These are phyloP conservation scores for Xylaria sp. DNA, from an alignment of 2,329 filamentous ascomycete species.

Conservation along the genomic window DNA sequence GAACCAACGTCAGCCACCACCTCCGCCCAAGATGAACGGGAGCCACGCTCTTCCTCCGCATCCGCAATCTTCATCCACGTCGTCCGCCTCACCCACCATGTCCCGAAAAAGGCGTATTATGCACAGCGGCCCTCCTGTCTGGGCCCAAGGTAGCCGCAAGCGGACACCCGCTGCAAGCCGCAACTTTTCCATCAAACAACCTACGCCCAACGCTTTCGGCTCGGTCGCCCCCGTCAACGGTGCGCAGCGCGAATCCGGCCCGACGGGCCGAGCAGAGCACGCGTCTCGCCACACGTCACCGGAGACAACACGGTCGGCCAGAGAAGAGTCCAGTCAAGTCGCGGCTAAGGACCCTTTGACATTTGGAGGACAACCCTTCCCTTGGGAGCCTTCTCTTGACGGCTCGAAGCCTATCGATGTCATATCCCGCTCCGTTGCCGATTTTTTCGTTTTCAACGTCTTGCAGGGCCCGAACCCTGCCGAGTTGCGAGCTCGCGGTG, in stretches of 20 bases:
- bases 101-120: conserved; percentile 54
- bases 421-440: conserved; percentile 77
- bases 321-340: conserved; percentile 41
- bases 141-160: conserved; percentile 57
- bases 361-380: conserved; percentile 48
- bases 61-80: conserved; percentile 30
- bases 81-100: conserved; percentile 50
- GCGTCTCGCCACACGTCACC: conserved; percentile 60
- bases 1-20: conserved; percentile 58
- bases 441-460: conserved; percentile 81
- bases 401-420: conserved; percentile 78
- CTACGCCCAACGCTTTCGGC: conserved; percentile 27
- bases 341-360: conserved; percentile 38
- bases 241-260: conserved; percentile 38
- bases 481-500: conserved; percentile 70
- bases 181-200: conserved; percentile 58
- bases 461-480: conserved; percentile 73
- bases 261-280: conserved; percentile 46
- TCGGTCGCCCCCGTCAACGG: conserved; percentile 40
- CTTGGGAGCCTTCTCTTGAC: conserved; percentile 75
- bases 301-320: conserved; percentile 54
- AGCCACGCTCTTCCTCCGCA: conserved; percentile 41
- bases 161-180: conserved; percentile 52
- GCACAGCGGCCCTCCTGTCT: conserved; percentile 56
- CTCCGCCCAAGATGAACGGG: conserved; percentile 62